Evolutionary conservation across 1,284 basidiomycete species (phyloP).

Genomic region (Puccinia triticina): DNA sequence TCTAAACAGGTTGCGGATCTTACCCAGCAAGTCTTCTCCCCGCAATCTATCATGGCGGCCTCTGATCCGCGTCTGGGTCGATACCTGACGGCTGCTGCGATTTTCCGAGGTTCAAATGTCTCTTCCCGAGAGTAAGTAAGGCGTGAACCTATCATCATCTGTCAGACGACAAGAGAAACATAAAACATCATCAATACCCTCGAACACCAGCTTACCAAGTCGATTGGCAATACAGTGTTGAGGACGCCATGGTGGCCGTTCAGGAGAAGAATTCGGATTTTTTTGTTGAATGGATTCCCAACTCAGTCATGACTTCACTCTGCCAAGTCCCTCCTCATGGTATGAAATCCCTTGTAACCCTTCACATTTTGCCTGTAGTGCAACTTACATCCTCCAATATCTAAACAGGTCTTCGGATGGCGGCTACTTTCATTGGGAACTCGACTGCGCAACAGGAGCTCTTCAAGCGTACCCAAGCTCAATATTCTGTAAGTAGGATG

Average conservation of each 20-base stretch:
- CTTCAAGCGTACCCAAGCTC: slow-evolving; percentile 49
- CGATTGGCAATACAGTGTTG: slow-evolving; percentile 54
- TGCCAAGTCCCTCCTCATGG: slow-evolving; percentile 56
- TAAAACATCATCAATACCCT: no score
- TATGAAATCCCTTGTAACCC: background rate
- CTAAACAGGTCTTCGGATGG: slow-evolving; percentile 58
- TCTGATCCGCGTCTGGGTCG: slow-evolving; percentile 60
- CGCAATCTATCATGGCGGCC: slow-evolving; percentile 61
- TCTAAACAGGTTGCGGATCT: slow-evolving; percentile 58
- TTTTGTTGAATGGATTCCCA: slow-evolving; percentile 61
- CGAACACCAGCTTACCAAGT: background rate
- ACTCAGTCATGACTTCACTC: slow-evolving; percentile 60
- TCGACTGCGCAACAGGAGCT: slow-evolving; percentile 60
- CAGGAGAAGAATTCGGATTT: slow-evolving; percentile 59
- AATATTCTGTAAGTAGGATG: slow-evolving; percentile 36
- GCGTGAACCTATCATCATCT: slow-evolving; percentile 27
- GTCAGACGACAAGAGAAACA: background rate
- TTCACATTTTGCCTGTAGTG: background rate
- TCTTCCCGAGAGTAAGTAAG: slow-evolving; percentile 56
- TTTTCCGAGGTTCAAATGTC: slow-evolving; percentile 59
- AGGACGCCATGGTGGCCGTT: slow-evolving; percentile 59
- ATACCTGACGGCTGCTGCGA: slow-evolving; percentile 60
- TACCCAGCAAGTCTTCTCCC: slow-evolving; percentile 60
- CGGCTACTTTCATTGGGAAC: slow-evolving; percentile 61
- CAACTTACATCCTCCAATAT: background rate